phyloP scores from a whole-genome alignment of 495 filamentous ascomycete species.

The Tuber umbilicatum region DNA sequence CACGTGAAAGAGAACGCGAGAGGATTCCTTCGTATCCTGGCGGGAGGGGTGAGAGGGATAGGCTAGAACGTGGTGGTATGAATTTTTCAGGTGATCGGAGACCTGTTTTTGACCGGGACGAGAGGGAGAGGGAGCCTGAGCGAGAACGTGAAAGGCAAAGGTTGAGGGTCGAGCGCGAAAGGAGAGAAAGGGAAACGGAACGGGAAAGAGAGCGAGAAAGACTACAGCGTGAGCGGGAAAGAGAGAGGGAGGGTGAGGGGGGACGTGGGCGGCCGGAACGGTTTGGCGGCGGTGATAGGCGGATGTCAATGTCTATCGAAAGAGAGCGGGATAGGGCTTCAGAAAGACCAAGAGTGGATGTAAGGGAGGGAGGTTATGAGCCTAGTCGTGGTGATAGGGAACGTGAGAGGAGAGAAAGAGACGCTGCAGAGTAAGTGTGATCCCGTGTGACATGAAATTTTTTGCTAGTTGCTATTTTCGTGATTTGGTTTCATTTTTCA shows the following conservation, averaged over 20 bases:
- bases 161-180: not conserved
- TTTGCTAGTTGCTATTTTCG: slow-evolving; percentile 6
- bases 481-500: slow-evolving; percentile 13
- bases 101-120: slow-evolving; percentile 35
- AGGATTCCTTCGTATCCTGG: slow-evolving; percentile 15
- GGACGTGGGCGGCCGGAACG: not conserved
- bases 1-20: slow-evolving; percentile 34
- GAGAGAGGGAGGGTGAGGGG: slow-evolving; percentile 6
- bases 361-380: slow-evolving; percentile 35
- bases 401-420: slow-evolving; percentile 39
- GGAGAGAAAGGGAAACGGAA: slow-evolving; percentile 21
- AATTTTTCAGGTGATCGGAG: slow-evolving; percentile 33
- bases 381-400: slow-evolving; percentile 36
- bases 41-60: slow-evolving; percentile 33
- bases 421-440: slow-evolving; percentile 41
- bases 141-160: slow-evolving; percentile 22
- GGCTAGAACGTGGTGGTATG: slow-evolving; percentile 26
- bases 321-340: slow-evolving; percentile 8
- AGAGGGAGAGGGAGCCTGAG: slow-evolving; percentile 23
- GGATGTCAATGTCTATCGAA: not conserved
- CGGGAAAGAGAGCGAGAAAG: slow-evolving; percentile 15
- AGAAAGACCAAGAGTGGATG: slow-evolving; percentile 25
- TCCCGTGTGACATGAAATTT: slow-evolving; percentile 5
- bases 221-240: slow-evolving; percentile 14
- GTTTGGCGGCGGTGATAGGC: not conserved